Conservation (phyloP, 768 basidiomycete species). For the Agaricus subrufescens region DNA sequence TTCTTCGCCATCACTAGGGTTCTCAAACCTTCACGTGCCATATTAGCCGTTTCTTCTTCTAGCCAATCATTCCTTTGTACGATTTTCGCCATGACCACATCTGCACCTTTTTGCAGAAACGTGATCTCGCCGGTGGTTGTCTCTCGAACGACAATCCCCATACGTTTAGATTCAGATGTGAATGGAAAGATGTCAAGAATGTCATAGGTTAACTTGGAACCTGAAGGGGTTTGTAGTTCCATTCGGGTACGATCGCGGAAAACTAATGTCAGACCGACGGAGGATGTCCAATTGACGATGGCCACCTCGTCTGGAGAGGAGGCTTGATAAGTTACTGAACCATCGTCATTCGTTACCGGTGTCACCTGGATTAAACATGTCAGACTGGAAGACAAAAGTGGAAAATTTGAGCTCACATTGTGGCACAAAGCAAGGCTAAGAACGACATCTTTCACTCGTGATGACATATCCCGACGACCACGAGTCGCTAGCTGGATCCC, state of each 20-base stretch:
- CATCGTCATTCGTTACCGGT: conserved; percentile 92
- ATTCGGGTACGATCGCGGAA: conserved; percentile 91
- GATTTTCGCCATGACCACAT: conserved; percentile 95
- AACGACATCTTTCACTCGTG: conserved; percentile 88
- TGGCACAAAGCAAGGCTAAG: conserved; percentile 93
- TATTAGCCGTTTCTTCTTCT: conserved; percentile 97
- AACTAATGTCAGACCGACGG: conserved; percentile 85
- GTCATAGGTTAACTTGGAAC: conserved; percentile 64
- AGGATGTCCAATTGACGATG: conserved; percentile 96
- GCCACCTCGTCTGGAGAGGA: conserved; percentile 99
- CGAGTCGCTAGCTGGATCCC: conserved; percentile 81
- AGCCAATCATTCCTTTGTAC: conserved; percentile 98
- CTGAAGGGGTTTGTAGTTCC: conserved; percentile 70
- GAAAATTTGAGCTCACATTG: conserved; percentile 54
- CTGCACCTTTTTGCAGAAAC: conserved; percentile 96
- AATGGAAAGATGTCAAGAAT: conserved; percentile 96
- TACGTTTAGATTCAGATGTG: conserved; percentile 97
- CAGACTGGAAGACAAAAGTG: background rate
- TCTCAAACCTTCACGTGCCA: conserved; percentile 93
- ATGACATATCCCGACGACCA: conserved; percentile 92
- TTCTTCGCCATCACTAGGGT: conserved; percentile 93
- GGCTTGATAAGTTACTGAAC: conserved; percentile 93
- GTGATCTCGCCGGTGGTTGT: conserved; percentile 67
- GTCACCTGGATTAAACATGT: conserved; percentile 62
- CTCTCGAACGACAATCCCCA: conserved; percentile 96